Base-by-base conservation (phyloP, 2,329 filamentous ascomycete species). In the Arthrobotrys entomopaga region DNA sequence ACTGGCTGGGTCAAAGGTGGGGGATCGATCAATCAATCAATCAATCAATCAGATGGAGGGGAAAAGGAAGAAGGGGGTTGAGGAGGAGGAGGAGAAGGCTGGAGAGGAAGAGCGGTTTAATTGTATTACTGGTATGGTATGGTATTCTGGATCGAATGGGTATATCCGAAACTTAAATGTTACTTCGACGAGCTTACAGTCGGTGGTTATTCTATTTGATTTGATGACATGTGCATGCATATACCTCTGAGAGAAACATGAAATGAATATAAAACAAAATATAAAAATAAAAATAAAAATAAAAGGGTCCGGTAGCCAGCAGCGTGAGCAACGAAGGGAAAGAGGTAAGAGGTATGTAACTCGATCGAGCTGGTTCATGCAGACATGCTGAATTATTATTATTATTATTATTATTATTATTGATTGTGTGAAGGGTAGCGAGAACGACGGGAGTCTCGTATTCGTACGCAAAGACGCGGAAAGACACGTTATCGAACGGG, bases 401-500 rank as follows among this genome's bases (percentile, higher is more conserved):
- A n/a, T n/a, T n/a, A n/a, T n/a, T n/a, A n/a, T n/a, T n/a, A n/a
- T n/a, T n/a, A n/a, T n/a, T n/a, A n/a, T n/a, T n/a, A n/a, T n/a
- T n/a, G n/a, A 43, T 16, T 43, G 40, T 43, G n/a, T 7, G 26
- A 29, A 3, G 46, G 50, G 19, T 11, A n/a, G 50, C 22, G 50
- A 38, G 50, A 54, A 20, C 34, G 54, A 40, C 48, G 48, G 48
- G 26, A 38, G 20, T 57, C 48, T n/a, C 19, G 50, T 58, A n/a
- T 15, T 16, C 38, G 46, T 19, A 16, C 63, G 29, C 24, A 54
- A 16, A 13, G 46, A 72, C 67, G 67, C 59, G 67, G 67, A 65
- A 15, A 43, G 60, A 65, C 67, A 72, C 67, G 67, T 60, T 57
- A 42, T 13, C 34, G 38, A 38, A 49, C 46, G 46, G 43, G 46